phyloP scores from a whole-genome alignment of 140 eudicot genomes.

The Bidens hawaiensis region DNA sequence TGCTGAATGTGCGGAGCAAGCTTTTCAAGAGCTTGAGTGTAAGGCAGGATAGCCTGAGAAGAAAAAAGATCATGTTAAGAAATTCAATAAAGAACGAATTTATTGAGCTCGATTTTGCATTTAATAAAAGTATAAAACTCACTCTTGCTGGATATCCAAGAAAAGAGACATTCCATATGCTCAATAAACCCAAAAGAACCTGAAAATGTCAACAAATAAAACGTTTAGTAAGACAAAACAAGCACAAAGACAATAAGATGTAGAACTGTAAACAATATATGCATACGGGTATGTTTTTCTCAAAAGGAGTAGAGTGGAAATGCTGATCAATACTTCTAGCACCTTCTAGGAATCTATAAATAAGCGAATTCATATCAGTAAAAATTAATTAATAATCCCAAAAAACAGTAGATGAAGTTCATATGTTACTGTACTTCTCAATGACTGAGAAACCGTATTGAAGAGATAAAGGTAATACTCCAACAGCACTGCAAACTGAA shows the following conservation, averaged over 20 bases:
- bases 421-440: slow-evolving; percentile 67
- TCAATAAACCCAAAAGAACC: slow-evolving; percentile 96
- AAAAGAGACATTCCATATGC: slow-evolving; percentile 96
- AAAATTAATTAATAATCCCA: background rate
- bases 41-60: slow-evolving; percentile 87
- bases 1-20: slow-evolving; percentile 98
- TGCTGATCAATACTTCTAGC: slow-evolving; percentile 95
- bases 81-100: background rate
- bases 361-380: slow-evolving; percentile 1
- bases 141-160: slow-evolving; percentile 98
- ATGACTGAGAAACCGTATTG: slow-evolving; percentile 88
- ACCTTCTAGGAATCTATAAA: slow-evolving; percentile 74
- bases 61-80: background rate
- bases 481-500: slow-evolving; percentile 99
- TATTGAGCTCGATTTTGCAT: background rate
- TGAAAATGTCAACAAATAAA: slow-evolving; percentile 32
- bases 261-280: background rate
- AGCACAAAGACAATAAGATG: background rate
- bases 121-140: slow-evolving; percentile 28
- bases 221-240: background rate
- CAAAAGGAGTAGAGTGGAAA: slow-evolving; percentile 73
- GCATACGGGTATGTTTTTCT: slow-evolving; percentile 81
- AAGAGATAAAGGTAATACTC: slow-evolving; percentile 91
- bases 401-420: slow-evolving; percentile 14
- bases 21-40: slow-evolving; percentile 93